phyloP scores from a whole-genome alignment of 2,329 filamentous ascomycete genomes.

The Epicoccum nigrum region DNA sequence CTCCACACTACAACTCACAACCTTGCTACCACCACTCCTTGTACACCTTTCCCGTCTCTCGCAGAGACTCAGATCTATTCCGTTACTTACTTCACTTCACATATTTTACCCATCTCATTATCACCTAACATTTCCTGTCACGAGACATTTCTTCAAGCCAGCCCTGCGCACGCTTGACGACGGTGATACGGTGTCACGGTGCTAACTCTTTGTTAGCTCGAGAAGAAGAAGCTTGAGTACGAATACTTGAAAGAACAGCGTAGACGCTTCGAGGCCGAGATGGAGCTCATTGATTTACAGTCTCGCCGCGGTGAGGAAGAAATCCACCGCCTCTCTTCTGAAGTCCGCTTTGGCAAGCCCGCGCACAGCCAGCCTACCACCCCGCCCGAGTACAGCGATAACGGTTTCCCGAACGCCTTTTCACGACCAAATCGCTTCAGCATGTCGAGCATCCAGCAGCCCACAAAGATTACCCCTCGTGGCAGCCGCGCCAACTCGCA shows the following conservation, averaged over 20 bases:
- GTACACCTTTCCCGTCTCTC: slow-evolving; percentile 25
- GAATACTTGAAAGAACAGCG: slow-evolving; percentile 89
- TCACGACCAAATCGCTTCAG: slow-evolving; percentile 88
- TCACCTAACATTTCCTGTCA: slow-evolving; percentile 7
- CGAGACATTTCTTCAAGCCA: slow-evolving; percentile 6
- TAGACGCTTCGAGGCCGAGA: slow-evolving; percentile 86
- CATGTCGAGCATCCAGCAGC: slow-evolving; percentile 73
- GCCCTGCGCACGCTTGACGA: slow-evolving; percentile 12
- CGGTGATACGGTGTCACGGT: slow-evolving; percentile 25
- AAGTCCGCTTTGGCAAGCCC: slow-evolving; percentile 70
- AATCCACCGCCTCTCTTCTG: slow-evolving; percentile 82
- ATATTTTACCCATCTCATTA: slow-evolving; percentile 17
- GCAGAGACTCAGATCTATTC: slow-evolving; percentile 16
- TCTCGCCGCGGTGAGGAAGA: slow-evolving; percentile 83
- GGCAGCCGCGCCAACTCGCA: slow-evolving; percentile 78
- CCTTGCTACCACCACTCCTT: slow-evolving; percentile 23
- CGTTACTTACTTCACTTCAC: slow-evolving; percentile 15
- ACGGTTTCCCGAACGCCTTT: slow-evolving; percentile 78
- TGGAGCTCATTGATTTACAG: slow-evolving; percentile 86
- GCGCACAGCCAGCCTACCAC: slow-evolving; percentile 90
- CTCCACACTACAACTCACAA: not conserved
- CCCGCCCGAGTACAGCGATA: slow-evolving; percentile 88
- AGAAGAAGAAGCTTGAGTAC: slow-evolving; percentile 92
- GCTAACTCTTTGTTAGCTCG: slow-evolving; percentile 66
- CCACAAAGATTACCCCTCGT: slow-evolving; percentile 68